Base-by-base conservation (phyloP, 345 rosid genomes). In the Eucalyptus dawsonii region DNA sequence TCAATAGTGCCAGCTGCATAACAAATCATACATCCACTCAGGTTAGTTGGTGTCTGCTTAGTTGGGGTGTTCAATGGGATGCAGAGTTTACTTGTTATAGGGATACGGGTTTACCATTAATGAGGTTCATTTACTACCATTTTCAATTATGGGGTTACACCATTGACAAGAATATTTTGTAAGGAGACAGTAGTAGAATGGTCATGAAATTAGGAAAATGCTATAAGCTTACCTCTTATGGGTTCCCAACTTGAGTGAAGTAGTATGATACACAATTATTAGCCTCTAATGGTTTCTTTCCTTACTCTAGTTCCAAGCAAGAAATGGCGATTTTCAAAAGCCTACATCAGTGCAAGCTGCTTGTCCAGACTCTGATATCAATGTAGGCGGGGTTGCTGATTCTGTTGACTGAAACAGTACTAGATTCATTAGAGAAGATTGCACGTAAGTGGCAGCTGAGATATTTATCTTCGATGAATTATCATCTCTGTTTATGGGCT, bases 1-100 rank as follows among this genome's bases (percentile, higher is more conserved):
- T 65, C 90, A 92, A 87, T 89, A 88, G 90, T 40, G 24, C 91
- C 51, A 92, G 89, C 91, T 87, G 89, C 86, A 86, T 89, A 13
- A 89, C 81, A 89, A 89, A 93, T 89, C 93, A 91, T 87, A 72
- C 89, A 40, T 85, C 94, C 86, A 91, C 72, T 88, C 86, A 90
- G 89, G 86, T 86, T 31, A 37, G 83, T 76, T 76, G 85, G 27
- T 76, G 47, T 76, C 88, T 42, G 12, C 29, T 31, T 86, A 24
- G 14, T 49, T 50, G 54, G 45, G 62, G 27, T 86, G 16, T 51
- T 50, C 56, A 51, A 40, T 22, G 27, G 27, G 27, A 76, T 40
- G 47, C 47, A 21, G 47, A 76, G 47, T 76, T 40, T 76, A 72
- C 27, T 25, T 22, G 47, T 76, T 76, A 76, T 21, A 40, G 83